Evolutionary conservation across 1,284 basidiomycete species (phyloP).

Genomic region (Ceratobasidium sp.): DNA sequence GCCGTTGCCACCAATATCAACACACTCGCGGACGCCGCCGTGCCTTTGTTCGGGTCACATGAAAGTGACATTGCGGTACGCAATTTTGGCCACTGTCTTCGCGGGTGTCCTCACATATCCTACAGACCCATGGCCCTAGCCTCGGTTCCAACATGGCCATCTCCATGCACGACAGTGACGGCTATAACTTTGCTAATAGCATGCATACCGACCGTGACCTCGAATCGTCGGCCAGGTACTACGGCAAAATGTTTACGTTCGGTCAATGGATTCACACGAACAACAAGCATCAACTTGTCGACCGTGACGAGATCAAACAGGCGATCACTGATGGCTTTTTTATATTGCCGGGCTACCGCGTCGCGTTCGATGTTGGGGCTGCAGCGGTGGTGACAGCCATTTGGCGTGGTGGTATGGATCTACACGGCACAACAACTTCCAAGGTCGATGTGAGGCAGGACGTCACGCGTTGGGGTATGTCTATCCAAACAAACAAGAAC

Average conservation of each 20-base stretch:
- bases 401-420: conserved; percentile 26
- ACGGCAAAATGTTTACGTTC: conserved; percentile 25
- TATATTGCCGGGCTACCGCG: conserved; percentile 12
- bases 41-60: conserved; percentile 26
- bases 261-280: conserved; percentile 15
- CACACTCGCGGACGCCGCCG: not conserved
- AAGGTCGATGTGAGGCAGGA: not conserved
- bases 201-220: conserved; percentile 18
- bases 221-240: not conserved
- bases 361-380: conserved; percentile 19
- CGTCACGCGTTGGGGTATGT: conserved; percentile 24
- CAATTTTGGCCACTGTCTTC: not conserved
- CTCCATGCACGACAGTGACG: not conserved
- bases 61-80: conserved; percentile 14
- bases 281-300: not conserved
- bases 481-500: conserved; percentile 22
- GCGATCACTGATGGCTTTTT: conserved; percentile 18
- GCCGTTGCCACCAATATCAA: not conserved
- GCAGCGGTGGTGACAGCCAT: not conserved
- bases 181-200: conserved; percentile 16
- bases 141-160: conserved; percentile 29
- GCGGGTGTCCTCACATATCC: not conserved
- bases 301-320: not conserved
- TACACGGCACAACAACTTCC: conserved; percentile 15
- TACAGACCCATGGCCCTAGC: conserved; percentile 18